These are phyloP conservation scores for Xylariaceae sp. DNA, from an alignment of 2,329 filamentous ascomycete species.

Conservation along the genomic window DNA sequence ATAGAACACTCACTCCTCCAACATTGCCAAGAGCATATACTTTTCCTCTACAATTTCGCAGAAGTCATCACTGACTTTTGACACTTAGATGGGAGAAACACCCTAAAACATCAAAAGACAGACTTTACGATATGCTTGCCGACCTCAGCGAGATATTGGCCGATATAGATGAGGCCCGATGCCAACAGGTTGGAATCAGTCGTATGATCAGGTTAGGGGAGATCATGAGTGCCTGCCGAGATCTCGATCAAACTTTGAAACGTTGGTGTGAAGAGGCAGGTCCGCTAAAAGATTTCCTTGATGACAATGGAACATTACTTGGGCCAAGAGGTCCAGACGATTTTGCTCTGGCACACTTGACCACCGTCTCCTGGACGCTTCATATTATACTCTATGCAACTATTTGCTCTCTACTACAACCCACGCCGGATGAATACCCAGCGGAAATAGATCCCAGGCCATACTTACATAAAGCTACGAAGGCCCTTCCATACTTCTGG, in stretches of 20 bases:
- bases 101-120: conserved; percentile 29
- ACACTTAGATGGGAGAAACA: conserved; percentile 30
- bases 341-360: conserved; percentile 15
- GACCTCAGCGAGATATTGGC: conserved; percentile 30
- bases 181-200: conserved; percentile 6
- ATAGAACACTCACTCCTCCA: too few relatives aligned
- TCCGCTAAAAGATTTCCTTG: conserved; percentile 10
- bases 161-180: conserved; percentile 26
- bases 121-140: conserved; percentile 16
- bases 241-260: conserved; percentile 10
- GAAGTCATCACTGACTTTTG: too few relatives aligned
- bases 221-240: conserved; percentile 6
- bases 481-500: conserved; percentile 19
- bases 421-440: conserved; percentile 3
- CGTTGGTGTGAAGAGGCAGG: conserved; percentile 10
- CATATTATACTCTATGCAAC: conserved; percentile 11
- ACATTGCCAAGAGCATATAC: too few relatives aligned
- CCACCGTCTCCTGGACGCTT: conserved; percentile 14
- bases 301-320: conserved; percentile 1
- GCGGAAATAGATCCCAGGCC: conserved; percentile 3
- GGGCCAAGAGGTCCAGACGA: conserved; percentile 5
- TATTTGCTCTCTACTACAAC: conserved; percentile 10
- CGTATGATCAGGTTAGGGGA: neutral
- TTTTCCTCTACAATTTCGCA: too few relatives aligned
- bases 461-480: conserved; percentile 11